Base-by-base conservation (phyloP, 2,329 filamentous ascomycete genomes). In the Clarireedia monteithiana region DNA sequence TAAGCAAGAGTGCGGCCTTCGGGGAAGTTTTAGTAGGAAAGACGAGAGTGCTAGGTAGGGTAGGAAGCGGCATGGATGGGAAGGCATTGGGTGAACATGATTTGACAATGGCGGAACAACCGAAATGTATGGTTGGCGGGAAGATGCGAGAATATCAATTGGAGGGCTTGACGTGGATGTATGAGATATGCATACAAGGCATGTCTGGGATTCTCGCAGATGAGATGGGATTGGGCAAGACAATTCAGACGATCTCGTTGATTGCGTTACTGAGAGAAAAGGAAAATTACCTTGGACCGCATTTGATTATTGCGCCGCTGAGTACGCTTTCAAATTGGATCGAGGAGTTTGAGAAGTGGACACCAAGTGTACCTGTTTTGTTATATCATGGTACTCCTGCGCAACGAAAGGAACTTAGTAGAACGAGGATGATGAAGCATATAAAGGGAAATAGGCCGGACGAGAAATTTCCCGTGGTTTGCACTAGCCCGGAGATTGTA, bases 241-340 rank as follows among this genome's bases (percentile, higher is more conserved):
- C 80, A 0, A 69, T 82, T 6, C 77, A 77, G 2, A 74, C 78
- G 0, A 70, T 83, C 9, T 74, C 77, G 0, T 64, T 81, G 0
- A 71, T 81, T 20, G 92, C 92, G 0, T 84, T 95, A 59, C 75
- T 97, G 14, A 84, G 92, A 62, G 91, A 97, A 65, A 86, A 92
- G 62, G 89, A 92, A 48, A 80, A 85, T 6, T 91, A 94, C 51
- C 74, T 81, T 2, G 94, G 94, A 0, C 94, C 94, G 0, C 95
- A 96, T 67, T 73, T 99, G 23, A 90, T 99, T 53, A 86, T 94
- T 6, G 91, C 91, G 0, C 94, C 94, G 0, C 72, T 97, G 4
- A 96, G 91, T 66, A 97, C 94, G 0, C 79, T 96, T 0, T 91
- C 87, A 40, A 99, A 97, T 68, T 99, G 94, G 94, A 85, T 96